Evolutionary conservation across 768 basidiomycete genomes (phyloP), one percentile per base, ranked within the genome.

Genomic region (Amanita phalloides): DNA sequence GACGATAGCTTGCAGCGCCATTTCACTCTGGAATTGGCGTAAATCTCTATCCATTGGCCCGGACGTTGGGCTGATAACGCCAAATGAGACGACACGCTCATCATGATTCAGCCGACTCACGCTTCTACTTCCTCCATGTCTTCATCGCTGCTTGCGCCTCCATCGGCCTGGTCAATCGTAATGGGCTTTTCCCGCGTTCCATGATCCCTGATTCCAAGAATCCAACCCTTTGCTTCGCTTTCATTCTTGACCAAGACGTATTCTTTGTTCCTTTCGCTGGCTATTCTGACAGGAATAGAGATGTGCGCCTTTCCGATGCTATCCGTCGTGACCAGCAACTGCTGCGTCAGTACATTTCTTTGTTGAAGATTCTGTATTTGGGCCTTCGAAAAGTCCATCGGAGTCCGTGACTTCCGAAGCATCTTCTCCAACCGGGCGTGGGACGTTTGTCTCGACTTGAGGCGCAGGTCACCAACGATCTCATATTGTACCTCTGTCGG

Each of bases 401-500:
- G 84, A 0, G 93, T 95, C 2, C 71, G 72, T 0, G 92, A 77
- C 41, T 75, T 78, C 49, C 72, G 74, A 17, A 95, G 71, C 96
- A 99, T 99, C 51, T 84, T 84, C 60, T 96, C 87, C 42, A 98
- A 69, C 3, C 96, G 87, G 30, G 81, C 82, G 68, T 94, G 86
- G 7, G 91, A 95, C 10, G 90, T 94, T 67, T 97, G 94, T 3
- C 96, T 79, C 1, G 94, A 97, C 66, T 92, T 93, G 52, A 96
- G 73, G 3, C 96, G 82, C 45, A 98, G 72, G 69, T 99, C 96
- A 49, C 95, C 94, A 32, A 98, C 84, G 57, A 99, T 95, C 69
- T 99, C 96, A 67, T 98, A 99, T 60, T 99, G 92, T 20, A 96
- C 82, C 64, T 98, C 94, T 0, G 91, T 95, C 2, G 96, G 94